phyloP scores from a whole-genome alignment of 148 eudicot genomes.

The Talinum fruticosum region DNA sequence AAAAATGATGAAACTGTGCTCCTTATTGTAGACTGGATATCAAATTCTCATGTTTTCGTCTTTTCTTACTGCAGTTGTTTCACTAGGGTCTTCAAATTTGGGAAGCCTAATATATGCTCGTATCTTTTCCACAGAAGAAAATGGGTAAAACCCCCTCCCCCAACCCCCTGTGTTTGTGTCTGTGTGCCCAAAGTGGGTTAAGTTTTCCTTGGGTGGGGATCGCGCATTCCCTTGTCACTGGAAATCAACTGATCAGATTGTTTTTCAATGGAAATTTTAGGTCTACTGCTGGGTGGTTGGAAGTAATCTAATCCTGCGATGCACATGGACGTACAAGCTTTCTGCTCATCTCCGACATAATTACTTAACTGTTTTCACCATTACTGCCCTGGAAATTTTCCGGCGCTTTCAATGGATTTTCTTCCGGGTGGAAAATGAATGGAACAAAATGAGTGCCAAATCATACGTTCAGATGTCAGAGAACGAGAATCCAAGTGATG shows the following conservation, averaged over 20 bases:
- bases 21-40: not conserved
- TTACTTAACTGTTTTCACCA: constrained; percentile 71
- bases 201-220: not conserved
- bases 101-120: constrained; percentile 55
- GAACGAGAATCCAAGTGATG: constrained; percentile 53
- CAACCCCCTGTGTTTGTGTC: not conserved
- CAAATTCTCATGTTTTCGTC: not conserved
- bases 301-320: constrained; percentile 89
- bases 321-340: constrained; percentile 98
- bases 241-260: not conserved
- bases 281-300: constrained; percentile 81
- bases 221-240: not conserved
- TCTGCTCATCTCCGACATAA: constrained; percentile 98
- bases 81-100: constrained; percentile 95
- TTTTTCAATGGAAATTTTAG: constrained; percentile 31
- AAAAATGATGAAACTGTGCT: too few species aligned
- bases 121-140: constrained; percentile 59
- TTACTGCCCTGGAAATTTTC: constrained; percentile 78
- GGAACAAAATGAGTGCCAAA: constrained; percentile 76
- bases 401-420: constrained; percentile 95
- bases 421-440: constrained; percentile 94
- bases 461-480: constrained; percentile 49
- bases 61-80: constrained; percentile 55
- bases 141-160: constrained; percentile 55
- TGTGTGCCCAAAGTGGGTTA: not conserved